phyloP scores from a whole-genome alignment of 2,329 filamentous ascomycete genomes.

The Orbilia oligospora region DNA sequence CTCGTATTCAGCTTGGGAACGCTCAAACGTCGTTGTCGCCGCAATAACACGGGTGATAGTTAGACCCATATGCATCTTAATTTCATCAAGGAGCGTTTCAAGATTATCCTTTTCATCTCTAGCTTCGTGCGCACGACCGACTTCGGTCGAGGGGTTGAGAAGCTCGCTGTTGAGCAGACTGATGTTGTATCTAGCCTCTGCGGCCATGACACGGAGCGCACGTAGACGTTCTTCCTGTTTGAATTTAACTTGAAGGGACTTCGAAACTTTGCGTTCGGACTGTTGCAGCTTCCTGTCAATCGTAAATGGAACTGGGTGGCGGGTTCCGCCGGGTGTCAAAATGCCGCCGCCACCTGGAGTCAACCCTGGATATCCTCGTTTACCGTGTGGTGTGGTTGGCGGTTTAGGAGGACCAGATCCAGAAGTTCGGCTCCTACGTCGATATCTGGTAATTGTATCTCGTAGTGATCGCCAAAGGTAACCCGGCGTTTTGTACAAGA shows the following conservation, averaged over 20 bases:
- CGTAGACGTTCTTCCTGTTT: neutral
- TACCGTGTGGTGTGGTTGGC: neutral
- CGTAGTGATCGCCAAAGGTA: neutral
- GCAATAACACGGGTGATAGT: no score
- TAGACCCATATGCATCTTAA: neutral
- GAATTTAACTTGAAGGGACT: neutral
- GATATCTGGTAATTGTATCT: neutral
- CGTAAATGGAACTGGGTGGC: conserved; percentile 1
- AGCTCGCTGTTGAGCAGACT: neutral
- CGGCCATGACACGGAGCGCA: neutral
- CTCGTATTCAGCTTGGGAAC: neutral
- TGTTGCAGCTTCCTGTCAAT: conserved; percentile 1
- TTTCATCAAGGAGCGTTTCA: neutral
- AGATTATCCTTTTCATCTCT: neutral
- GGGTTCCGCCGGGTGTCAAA: conserved; percentile 18
- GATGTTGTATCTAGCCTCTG: neutral
- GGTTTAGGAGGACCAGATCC: neutral
- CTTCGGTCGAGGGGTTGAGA: neutral
- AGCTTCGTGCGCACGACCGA: neutral
- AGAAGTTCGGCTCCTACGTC: neutral
- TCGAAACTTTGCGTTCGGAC: neutral
- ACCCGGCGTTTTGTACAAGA: neutral
- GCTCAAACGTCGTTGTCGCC: no score
- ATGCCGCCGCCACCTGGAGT: neutral
- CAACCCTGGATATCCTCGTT: neutral